Evolutionary conservation across 2,329 filamentous ascomycete species (phyloP), one percentile per base, ranked within the genome.

Genomic region (Eutypella sp.): DNA sequence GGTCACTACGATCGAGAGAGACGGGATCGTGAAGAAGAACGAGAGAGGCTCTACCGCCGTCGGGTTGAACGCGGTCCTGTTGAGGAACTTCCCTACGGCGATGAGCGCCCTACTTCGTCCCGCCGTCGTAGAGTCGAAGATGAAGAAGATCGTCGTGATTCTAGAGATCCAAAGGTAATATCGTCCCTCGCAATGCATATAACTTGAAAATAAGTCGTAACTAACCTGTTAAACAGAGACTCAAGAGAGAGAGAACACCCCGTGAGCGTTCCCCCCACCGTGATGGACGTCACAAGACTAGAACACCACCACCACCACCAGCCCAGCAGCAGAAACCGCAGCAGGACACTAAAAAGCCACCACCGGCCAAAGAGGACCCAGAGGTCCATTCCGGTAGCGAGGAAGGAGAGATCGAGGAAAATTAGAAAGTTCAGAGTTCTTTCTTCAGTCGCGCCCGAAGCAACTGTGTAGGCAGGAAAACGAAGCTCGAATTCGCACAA

Each of bases 331-430:
- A 74, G 49, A 74, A 74, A n/a, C 5, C 5, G 5, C 29, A 33
- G 29, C 29, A 5, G 29, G 11, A 11, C 5, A 29, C 7, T 7
- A 13, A 29, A 13, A 29, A 29, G 13, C 34, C 10, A n/a, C 36
- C 36, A 13, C 18, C 36, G 9, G 36, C 61, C 2, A 65, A 79
- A 48, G 82, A 87, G 53, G 73, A 81, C 42, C 72, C 75, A 40
- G 79, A 75, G 46, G 74, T 90, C 46, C 84, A 87, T 59, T 92
- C 87, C 48, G 93, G 93, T 44, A 96, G 91, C 61, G 93, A 99
- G 70, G 93, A 99, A 68, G 93, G 93, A 43, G 93, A 99, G 72
- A 97, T 99, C 58, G 93, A 96, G 68, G 91, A 97, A 73, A 79
- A 82, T 56, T 81, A 71, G 61, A 39, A 39, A 39, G 9, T 6